A percentile compares a stretch with the other conserved stretches of the same genome.
phyloP scores from a whole-genome alignment of 192 early-diverging fungal genomes.

The Coemansia sp. region DNA sequence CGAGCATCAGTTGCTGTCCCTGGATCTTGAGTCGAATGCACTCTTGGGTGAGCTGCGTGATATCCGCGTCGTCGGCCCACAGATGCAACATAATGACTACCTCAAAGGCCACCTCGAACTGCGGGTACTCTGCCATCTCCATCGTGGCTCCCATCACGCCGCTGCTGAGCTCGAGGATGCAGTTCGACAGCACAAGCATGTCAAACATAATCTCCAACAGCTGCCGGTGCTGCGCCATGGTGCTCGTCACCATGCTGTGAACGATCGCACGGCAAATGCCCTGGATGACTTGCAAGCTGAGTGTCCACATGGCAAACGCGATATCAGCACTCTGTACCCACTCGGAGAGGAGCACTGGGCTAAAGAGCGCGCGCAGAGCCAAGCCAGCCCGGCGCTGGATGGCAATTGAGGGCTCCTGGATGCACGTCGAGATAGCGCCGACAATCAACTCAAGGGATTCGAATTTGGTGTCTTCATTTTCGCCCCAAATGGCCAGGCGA shows the following conservation, averaged over 20 bases:
- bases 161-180: conserved; percentile 75
- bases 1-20: conserved; percentile 56
- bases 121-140: conserved; percentile 57
- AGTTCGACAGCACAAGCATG: conserved; percentile 70
- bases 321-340: conserved; percentile 79
- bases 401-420: conserved; percentile 68
- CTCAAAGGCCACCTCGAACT: conserved; percentile 63
- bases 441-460: conserved; percentile 79
- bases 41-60: conserved; percentile 46
- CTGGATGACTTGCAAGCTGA: conserved; percentile 64
- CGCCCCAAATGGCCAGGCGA: conserved; percentile 72
- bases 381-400: conserved; percentile 76
- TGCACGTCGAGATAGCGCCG: conserved; percentile 72
- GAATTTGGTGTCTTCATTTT: conserved; percentile 63
- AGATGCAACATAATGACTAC: conserved; percentile 69
- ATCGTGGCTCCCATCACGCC: conserved; percentile 61
- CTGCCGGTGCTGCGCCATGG: conserved; percentile 54
- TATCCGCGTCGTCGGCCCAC: conserved; percentile 64
- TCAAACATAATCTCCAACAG: conserved; percentile 56
- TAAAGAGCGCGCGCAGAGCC: conserved; percentile 75
- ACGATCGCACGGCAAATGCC: conserved; percentile 55
- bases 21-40: conserved; percentile 47
- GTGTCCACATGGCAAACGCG: conserved; percentile 81
- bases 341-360: conserved; percentile 66
- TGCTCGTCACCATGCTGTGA: conserved; percentile 58